A percentile compares a stretch with the other conserved stretches of the same genome.
These are phyloP conservation scores for Colletotrichum lupini DNA, from an alignment of 2,329 filamentous ascomycete genomes.

Conservation along the genomic window DNA sequence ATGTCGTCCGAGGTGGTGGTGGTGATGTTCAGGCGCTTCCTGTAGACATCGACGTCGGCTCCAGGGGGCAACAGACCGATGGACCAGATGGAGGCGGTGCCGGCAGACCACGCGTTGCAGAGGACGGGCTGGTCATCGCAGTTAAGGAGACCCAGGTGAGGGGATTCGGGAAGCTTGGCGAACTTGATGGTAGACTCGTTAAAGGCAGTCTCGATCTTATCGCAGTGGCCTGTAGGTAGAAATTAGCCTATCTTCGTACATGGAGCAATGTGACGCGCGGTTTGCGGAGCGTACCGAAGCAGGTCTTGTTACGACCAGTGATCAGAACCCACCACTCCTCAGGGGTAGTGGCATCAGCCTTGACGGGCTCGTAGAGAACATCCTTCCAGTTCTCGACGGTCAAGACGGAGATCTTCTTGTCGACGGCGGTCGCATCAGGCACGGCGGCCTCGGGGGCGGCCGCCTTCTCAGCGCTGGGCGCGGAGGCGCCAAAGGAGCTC, in stretches of 20 bases:
- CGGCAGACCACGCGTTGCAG: conserved; percentile 78
- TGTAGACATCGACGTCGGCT: conserved; percentile 72
- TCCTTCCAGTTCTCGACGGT: conserved; percentile 78
- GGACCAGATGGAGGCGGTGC: conserved; percentile 73
- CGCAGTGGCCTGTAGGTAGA: conserved; percentile 69
- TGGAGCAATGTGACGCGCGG: conserved; percentile 28
- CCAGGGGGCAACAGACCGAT: conserved; percentile 75
- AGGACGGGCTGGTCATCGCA: conserved; percentile 81
- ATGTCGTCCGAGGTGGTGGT: conserved; percentile 74
- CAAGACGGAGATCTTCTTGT: conserved; percentile 61
- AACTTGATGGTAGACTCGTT: conserved; percentile 75
- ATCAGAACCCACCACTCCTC: conserved; percentile 83
- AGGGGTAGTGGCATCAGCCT: conserved; percentile 67
- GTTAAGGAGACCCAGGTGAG: conserved; percentile 76
- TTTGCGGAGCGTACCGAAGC: conserved; percentile 64
- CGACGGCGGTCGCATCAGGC: conserved; percentile 51
- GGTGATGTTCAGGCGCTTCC: conserved; percentile 76
- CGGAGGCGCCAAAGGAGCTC: conserved; percentile 65
- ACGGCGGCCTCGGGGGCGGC: conserved; percentile 54
- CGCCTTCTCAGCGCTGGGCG: conserved; percentile 59
- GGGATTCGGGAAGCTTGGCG: conserved; percentile 67
- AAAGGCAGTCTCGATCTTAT: conserved; percentile 71
- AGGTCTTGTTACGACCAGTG: conserved; percentile 82
- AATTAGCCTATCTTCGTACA: conserved; percentile 34
- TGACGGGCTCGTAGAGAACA: conserved; percentile 71